Percentiles rank a stretch among this genome's conserved stretches.
Conservation (phyloP, 1,139 yeast genomes). For the Yamadazyma blattariae region DNA sequence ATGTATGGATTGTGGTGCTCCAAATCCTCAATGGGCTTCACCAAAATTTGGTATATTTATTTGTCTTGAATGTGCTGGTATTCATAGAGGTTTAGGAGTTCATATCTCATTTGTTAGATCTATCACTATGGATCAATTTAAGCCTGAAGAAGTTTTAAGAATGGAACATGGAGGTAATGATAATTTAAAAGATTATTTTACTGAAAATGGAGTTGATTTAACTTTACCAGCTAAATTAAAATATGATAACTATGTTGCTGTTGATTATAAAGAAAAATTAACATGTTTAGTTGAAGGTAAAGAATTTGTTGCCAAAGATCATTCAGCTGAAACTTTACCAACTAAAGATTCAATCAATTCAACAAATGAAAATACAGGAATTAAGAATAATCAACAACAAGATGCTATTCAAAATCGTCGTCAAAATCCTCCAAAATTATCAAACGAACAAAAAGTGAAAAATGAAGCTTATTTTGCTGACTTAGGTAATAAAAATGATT, state of each 20-base stretch:
- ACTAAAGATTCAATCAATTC: constrained; percentile 15
- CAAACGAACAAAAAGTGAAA: constrained; percentile 46
- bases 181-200: constrained; percentile 66
- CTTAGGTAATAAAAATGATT: constrained; percentile 69
- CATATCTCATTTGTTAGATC: constrained; percentile 96
- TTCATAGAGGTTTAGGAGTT: constrained; percentile 94
- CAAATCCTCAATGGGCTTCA: constrained; percentile 99
- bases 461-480: constrained; percentile 83
- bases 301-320: constrained; percentile 67
- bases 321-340: constrained; percentile 49
- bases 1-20: constrained; percentile 93
- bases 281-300: constrained; percentile 73
- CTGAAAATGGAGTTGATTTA: constrained; percentile 69
- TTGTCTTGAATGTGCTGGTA: constrained; percentile 96
- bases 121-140: constrained; percentile 96
- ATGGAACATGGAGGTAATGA: constrained; percentile 97
- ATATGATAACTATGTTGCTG: constrained; percentile 89
- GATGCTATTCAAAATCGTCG: constrained; percentile 43
- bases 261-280: constrained; percentile 83
- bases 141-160: constrained; percentile 80
- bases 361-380: constrained; percentile 2
- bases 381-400: constrained; percentile 12
- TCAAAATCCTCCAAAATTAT: constrained; percentile 27
- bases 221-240: constrained; percentile 65
- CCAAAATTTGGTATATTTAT: constrained; percentile 96